These are phyloP conservation scores for Aureobasidium sp. DNA, from an alignment of 2,329 filamentous ascomycete species.

Conservation along the genomic window DNA sequence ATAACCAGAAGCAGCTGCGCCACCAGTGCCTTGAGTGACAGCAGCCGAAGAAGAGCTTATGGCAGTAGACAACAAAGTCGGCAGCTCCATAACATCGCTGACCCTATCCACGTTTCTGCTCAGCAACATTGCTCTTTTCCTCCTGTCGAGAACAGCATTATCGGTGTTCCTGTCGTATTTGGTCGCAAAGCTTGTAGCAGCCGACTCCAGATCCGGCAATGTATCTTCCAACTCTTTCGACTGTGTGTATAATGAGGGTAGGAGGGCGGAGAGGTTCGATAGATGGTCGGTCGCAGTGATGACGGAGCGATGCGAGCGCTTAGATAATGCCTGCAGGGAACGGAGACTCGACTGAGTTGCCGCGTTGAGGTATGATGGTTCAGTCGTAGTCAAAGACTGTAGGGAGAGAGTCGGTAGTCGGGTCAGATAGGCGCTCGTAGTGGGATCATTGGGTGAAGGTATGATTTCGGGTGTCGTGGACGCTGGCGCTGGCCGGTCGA, in stretches of 20 bases:
- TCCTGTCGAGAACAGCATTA: slow-evolving; percentile 56
- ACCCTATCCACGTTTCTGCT: slow-evolving; percentile 83
- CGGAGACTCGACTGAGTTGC: slow-evolving; percentile 72
- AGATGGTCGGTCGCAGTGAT: slow-evolving; percentile 75
- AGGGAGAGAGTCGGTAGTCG: slow-evolving; percentile 72
- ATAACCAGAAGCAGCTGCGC: slow-evolving; percentile 52
- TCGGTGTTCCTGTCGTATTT: slow-evolving; percentile 70
- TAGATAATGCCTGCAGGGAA: slow-evolving; percentile 79
- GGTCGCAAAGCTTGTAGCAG: slow-evolving; percentile 71
- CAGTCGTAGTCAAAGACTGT: slow-evolving; percentile 62
- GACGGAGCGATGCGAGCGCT: slow-evolving; percentile 78
- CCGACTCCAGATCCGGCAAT: slow-evolving; percentile 71
- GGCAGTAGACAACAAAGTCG: slow-evolving; percentile 74
- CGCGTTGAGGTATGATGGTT: slow-evolving; percentile 74
- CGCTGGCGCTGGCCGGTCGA: slow-evolving; percentile 33
- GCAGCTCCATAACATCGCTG: slow-evolving; percentile 84
- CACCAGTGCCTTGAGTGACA: slow-evolving; percentile 29
- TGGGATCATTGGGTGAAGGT: slow-evolving; percentile 39
- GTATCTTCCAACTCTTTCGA: slow-evolving; percentile 61
- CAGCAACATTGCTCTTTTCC: slow-evolving; percentile 74
- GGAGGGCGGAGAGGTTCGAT: slow-evolving; percentile 59
- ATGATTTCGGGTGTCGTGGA: slow-evolving; percentile 27
- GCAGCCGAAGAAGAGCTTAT: slow-evolving; percentile 50
- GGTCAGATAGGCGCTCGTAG: slow-evolving; percentile 64
- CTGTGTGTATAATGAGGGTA: slow-evolving; percentile 63